Base-by-base conservation (phyloP, 2,329 filamentous ascomycete species). In the Sclerotinia borealis region DNA sequence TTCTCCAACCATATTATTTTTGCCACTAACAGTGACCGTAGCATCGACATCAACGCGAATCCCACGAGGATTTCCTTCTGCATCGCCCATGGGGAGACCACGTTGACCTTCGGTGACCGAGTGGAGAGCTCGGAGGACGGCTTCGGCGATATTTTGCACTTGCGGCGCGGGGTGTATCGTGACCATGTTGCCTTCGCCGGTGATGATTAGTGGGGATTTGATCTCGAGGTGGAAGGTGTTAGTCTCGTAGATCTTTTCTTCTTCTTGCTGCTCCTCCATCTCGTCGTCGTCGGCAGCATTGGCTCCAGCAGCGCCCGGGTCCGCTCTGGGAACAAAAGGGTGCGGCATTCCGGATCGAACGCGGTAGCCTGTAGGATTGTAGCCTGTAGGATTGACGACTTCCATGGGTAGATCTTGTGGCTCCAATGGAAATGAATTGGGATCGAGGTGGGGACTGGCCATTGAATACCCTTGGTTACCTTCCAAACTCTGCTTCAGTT, bases 231-330 rank as follows among this genome's bases (percentile, higher is more conserved):
- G 17, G 10, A 59, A 19, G 31, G 31, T 17, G 4, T 72, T 75
- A 64, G 84, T 77, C 54, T 79, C 73, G 1, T 77, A 45, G n/a
- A 3, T 1, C 2, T n/a, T 15, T 9, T 49, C 51, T 13, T 51
- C 80, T 69, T 89, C 83, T 77, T 90, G 82, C 0, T 92, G 89
- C 9, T 85, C 87, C 78, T 85, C 88, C 81, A 90, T 95, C 52
- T 97, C 87, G 3, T 93, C 95, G 63, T 95, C 85, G 31, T 98
- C 83, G 76, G 98, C 98, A 2, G 90, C 91, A 78, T 95, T 88
- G 1, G 99, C 87, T 15, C 93, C 93, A 70, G 93, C 88, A 7
- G 89, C 90, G 56, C 92, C 93, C 48, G n/a, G 13, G n/a, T 19
- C 4, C 15, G 2, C 19, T 5, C 36, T 13, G 22, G 39, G 9